phyloP scores from a whole-genome alignment of 2,329 filamentous ascomycete species.

The Amylocarpus encephaloides region DNA sequence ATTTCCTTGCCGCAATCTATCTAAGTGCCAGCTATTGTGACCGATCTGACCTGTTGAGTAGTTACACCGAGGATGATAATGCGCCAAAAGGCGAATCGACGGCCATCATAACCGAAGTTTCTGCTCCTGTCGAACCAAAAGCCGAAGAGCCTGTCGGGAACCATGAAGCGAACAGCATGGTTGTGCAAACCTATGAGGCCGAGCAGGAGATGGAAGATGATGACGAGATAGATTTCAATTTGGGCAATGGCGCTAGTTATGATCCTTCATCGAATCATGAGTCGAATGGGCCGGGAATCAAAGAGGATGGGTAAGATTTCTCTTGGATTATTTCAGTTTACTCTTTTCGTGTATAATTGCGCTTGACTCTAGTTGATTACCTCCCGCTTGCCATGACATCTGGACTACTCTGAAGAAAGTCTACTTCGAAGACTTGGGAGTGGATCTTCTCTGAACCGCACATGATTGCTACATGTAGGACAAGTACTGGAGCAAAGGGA shows the following conservation, averaged over 20 bases:
- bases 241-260: constrained; percentile 37
- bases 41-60: constrained; percentile 30
- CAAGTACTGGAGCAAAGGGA: too few relatives aligned
- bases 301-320: constrained; percentile 83
- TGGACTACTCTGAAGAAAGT: too few relatives aligned
- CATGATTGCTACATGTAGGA: too few relatives aligned
- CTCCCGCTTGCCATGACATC: neutral
- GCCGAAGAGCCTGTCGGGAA: constrained; percentile 17
- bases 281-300: constrained; percentile 60
- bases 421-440: too few relatives aligned
- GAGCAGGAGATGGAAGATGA: constrained; percentile 45
- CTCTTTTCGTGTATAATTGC: constrained; percentile 6
- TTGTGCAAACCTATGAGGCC: constrained; percentile 38
- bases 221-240: constrained; percentile 50
- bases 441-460: too few relatives aligned
- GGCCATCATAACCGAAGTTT: constrained; percentile 26
- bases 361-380: constrained; percentile 14
- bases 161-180: constrained; percentile 34
- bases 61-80: constrained; percentile 62
- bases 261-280: constrained; percentile 29
- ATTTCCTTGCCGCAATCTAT: too few relatives aligned
- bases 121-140: constrained; percentile 25
- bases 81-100: constrained; percentile 37
- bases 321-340: constrained; percentile 19
- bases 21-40: neutral